These are phyloP conservation scores for Thymus quinquecostatus DNA, from an alignment of 257 asterid genomes.

Conservation along the genomic window DNA sequence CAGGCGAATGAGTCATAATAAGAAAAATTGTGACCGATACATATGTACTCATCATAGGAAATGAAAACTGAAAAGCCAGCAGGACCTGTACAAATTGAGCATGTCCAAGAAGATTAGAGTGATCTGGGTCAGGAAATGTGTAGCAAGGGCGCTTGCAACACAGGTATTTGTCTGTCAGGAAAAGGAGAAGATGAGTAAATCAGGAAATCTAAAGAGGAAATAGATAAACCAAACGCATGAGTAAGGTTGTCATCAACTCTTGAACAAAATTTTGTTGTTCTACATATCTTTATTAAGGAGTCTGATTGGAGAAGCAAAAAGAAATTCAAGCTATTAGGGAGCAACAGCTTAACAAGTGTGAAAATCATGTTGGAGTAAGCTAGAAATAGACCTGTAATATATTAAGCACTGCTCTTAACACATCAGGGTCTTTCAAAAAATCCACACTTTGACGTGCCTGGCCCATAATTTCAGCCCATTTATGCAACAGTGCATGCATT, in stretches of 20 bases:
- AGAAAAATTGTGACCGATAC: slow-evolving; percentile 6
- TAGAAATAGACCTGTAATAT: slow-evolving; percentile 80
- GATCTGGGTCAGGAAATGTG: slow-evolving; percentile 85
- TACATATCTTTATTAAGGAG: neutral
- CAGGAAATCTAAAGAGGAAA: no score
- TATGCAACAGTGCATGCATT: slow-evolving; percentile 56
- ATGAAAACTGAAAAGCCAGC: slow-evolving; percentile 20
- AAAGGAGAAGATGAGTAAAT: neutral
- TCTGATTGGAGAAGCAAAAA: neutral
- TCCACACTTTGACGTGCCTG: slow-evolving; percentile 93
- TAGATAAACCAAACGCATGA: no score
- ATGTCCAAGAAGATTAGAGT: slow-evolving; percentile 82
- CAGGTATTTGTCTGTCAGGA: slow-evolving; percentile 90
- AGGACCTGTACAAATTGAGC: slow-evolving; percentile 96
- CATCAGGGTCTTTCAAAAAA: slow-evolving; percentile 85
- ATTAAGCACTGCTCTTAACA: slow-evolving; percentile 88
- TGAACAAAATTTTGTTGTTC: neutral
- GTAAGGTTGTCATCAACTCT: slow-evolving; percentile 8
- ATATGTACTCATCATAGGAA: neutral
- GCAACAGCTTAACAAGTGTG: slow-evolving; percentile 11
- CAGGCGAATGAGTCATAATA: slow-evolving; percentile 32
- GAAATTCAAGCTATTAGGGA: neutral
- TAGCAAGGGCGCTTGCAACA: slow-evolving; percentile 89
- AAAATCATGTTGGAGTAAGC: slow-evolving; percentile 5
- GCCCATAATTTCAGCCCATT: slow-evolving; percentile 93